Conservation (phyloP, 257 asterid species). For the Penstemon barbatus region DNA sequence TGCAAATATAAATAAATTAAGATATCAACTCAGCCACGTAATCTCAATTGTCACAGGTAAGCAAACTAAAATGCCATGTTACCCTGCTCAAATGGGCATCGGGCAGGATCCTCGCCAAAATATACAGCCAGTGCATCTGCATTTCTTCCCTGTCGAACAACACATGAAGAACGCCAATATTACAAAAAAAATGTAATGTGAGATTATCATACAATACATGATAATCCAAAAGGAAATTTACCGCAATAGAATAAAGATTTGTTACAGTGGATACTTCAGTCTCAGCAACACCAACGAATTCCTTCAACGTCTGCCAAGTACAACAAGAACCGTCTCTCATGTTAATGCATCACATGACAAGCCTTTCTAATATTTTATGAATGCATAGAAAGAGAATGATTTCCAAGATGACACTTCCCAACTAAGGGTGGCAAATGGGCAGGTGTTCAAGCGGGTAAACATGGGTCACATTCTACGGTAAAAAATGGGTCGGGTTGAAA, state of each 20-base stretch:
- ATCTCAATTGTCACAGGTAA: not conserved
- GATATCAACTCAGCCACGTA: slow-evolving; percentile 31
- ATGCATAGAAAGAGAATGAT: slow-evolving; percentile 11
- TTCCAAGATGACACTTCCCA: not conserved
- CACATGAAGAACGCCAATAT: slow-evolving; percentile 14
- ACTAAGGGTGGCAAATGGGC: not conserved
- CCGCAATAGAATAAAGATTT: slow-evolving; percentile 83
- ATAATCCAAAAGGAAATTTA: slow-evolving; percentile 39
- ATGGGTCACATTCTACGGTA: no score
- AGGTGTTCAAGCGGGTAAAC: no score
- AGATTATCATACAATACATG: slow-evolving; percentile 15
- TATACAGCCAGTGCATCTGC: slow-evolving; percentile 96
- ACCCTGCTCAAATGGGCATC: slow-evolving; percentile 99
- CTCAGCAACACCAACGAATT: slow-evolving; percentile 77
- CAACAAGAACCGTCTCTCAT: slow-evolving; percentile 22
- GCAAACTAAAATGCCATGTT: slow-evolving; percentile 12
- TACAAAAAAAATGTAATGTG: slow-evolving; percentile 14
- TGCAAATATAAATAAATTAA: slow-evolving; percentile 38
- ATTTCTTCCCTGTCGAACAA: slow-evolving; percentile 74
- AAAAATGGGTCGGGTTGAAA: no score
- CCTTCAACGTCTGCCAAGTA: slow-evolving; percentile 73
- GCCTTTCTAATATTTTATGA: slow-evolving; percentile 13
- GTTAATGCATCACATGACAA: slow-evolving; percentile 25
- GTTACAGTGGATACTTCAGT: slow-evolving; percentile 70
- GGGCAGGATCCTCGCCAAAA: slow-evolving; percentile 97